Base-by-base conservation (phyloP, 2,329 filamentous ascomycete species). In the Grosmannia clavigera region DNA sequence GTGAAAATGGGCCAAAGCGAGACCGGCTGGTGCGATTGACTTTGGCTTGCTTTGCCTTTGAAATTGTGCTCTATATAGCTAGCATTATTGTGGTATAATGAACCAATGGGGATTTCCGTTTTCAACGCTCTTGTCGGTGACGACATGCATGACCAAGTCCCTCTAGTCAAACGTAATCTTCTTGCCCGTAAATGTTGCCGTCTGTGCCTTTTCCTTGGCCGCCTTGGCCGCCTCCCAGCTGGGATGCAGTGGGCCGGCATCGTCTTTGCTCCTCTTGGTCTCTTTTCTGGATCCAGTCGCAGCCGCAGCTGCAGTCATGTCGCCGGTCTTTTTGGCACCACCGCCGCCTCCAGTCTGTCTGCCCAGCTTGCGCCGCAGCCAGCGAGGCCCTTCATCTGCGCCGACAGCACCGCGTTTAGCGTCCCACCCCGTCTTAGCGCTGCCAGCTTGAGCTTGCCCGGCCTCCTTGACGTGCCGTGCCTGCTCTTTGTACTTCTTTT, bases 401-500 rank as follows among this genome's bases (percentile, higher is more conserved):
- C 74, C 80, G 7, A 81, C 81, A 14, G 79, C 82, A 40, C 78
- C 82, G 43, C 76, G 76, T 68, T 75, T 76, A 65, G 76, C 70
- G 65, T 86, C 83, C 83, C 83, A 86, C 1, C 80, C 81, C 9
- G 22, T 40, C 81, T 72, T 40, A 56, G 43, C 59, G 70, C 70
- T 61, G 68, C 61, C 27, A 69, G 61, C 54, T 73, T 53, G 22
- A 33, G 19, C 46, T 73, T 46, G 54, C 83, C 70, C 65, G 84
- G 87, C 2, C 88, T 88, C 63, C 48, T 80, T 78, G 52, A 84
- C 70, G 67, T 91, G 88, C 65, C 85, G 87, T 1, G 89, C 90
- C 63, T 81, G 78, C 16, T 79, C 76, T 57, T 88, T 88, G 70
- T 80, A 92, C 69, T 92, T 92, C 74, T 89, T 86, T 74, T 92